Evolutionary conservation across 352 stramenopile species (phyloP).

Genomic region (Pilasporangium apinafurcum): DNA sequence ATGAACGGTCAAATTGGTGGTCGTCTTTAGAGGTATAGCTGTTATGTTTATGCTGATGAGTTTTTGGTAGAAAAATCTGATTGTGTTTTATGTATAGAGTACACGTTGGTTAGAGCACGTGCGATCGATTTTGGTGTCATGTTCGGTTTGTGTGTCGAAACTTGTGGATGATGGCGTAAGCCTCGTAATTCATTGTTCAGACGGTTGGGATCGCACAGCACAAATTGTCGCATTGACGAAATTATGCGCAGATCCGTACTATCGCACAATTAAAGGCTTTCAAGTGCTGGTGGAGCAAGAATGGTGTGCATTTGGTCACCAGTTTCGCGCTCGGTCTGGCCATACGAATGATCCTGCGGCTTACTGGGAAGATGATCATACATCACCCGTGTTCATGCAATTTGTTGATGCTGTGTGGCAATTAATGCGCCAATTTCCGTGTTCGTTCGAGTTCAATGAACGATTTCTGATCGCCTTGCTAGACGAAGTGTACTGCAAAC

Average conservation of each 20-base stretch:
- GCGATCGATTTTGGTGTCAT: constrained; percentile 79
- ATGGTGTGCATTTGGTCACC: constrained; percentile 98
- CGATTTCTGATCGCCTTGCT: constrained; percentile 89
- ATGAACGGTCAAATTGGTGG: constrained; percentile 73
- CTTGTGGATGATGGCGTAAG: constrained; percentile 84
- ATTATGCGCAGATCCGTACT: constrained; percentile 97
- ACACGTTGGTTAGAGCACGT: constrained; percentile 82
- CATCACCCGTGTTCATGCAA: constrained; percentile 98
- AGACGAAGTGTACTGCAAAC: constrained; percentile 95
- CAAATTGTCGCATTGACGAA: constrained; percentile 95
- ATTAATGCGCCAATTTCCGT: constrained; percentile 94
- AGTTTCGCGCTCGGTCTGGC: constrained; percentile 91
- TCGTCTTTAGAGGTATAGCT: constrained; percentile 65
- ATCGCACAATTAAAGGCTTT: constrained; percentile 95
- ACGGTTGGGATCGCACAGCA: constrained; percentile 98
- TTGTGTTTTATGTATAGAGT: constrained; percentile 20
- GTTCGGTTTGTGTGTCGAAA: constrained; percentile 89
- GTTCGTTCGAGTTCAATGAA: constrained; percentile 98
- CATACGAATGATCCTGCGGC: constrained; percentile 45
- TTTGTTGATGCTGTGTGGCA: constrained; percentile 99
- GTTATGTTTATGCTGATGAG: not conserved
- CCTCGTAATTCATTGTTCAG: constrained; percentile 97
- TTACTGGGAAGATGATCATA: constrained; percentile 94
- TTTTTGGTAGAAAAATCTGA: not conserved
- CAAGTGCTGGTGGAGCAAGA: constrained; percentile 97